Conservation (phyloP, 1,284 basidiomycete genomes). For the Cryptococcus wingfieldii region DNA sequence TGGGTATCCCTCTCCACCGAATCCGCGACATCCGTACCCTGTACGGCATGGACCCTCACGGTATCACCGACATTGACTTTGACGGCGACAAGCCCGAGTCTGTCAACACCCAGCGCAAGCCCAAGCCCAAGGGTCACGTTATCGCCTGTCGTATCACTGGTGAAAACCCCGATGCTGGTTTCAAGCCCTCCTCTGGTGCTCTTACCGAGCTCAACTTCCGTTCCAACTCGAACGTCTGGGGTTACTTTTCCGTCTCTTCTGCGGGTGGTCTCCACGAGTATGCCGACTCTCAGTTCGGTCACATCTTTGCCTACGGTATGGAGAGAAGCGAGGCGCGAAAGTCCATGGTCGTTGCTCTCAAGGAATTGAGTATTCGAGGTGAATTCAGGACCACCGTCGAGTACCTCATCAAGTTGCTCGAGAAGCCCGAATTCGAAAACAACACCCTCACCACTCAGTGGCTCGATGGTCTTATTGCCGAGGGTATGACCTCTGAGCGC, state of each 20-base stretch:
- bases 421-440: conserved; percentile 92
- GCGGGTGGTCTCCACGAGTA: conserved; percentile 98
- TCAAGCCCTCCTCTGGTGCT: conserved; percentile 96
- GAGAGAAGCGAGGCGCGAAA: conserved; percentile 93
- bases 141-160: conserved; percentile 99
- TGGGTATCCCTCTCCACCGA: conserved; percentile 95
- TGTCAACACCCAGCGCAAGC: conserved; percentile 85
- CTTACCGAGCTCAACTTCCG: conserved; percentile 99
- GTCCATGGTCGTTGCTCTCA: conserved; percentile 99
- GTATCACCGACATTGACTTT: conserved; percentile 89
- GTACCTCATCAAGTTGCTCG: conserved; percentile 95
- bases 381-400: conserved; percentile 99
- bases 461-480: conserved; percentile 94
- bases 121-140: conserved; percentile 95
- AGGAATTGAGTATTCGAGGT: conserved; percentile 96
- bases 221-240: conserved; percentile 98
- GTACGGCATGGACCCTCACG: conserved; percentile 88
- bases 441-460: conserved; percentile 98
- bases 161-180: conserved; percentile 99
- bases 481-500: conserved; percentile 90
- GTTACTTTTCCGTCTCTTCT: conserved; percentile 95
- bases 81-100: conserved; percentile 86
- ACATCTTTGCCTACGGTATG: conserved; percentile 98
- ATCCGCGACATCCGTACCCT: conserved; percentile 95
- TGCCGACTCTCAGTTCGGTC: conserved; percentile 97